These are phyloP conservation scores for Candida hungchunana DNA, from an alignment of 805 yeast species.

Conservation along the genomic window DNA sequence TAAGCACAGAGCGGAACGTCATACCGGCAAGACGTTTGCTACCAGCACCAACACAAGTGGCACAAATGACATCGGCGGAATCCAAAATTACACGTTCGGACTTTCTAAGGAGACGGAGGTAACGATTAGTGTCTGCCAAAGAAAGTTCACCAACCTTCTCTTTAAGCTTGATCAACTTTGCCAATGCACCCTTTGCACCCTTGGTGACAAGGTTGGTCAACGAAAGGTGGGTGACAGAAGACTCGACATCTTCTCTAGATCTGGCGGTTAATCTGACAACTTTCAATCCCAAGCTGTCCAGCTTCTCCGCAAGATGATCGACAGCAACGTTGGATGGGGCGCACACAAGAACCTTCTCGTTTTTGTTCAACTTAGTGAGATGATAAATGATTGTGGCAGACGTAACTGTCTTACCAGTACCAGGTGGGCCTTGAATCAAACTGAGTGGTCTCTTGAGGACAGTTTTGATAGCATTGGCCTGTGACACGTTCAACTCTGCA, in stretches of 20 bases:
- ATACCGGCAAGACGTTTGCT: conserved; percentile 54
- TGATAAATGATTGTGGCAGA: conserved; percentile 86
- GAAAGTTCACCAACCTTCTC: conserved; percentile 69
- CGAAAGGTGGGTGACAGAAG: conserved; percentile 52
- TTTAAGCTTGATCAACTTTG: conserved; percentile 52
- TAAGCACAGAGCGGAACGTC: conserved; percentile 71
- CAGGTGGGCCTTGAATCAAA: conserved; percentile 93
- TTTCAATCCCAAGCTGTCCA: conserved; percentile 64
- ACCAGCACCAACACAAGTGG: conserved; percentile 92
- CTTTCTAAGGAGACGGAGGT: conserved; percentile 36
- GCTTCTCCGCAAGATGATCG: conserved; percentile 78
- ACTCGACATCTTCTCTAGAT: conserved; percentile 76
- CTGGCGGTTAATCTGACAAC: conserved; percentile 77
- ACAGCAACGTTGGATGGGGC: conserved; percentile 97
- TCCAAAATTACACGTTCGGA: conserved; percentile 49
- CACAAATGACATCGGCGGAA: conserved; percentile 74
- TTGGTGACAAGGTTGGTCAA: conserved; percentile 49
- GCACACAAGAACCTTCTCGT: conserved; percentile 73
- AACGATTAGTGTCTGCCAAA: conserved; percentile 44
- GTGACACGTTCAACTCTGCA: conserved; percentile 71
- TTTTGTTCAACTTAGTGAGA: conserved; percentile 53
- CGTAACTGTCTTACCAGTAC: conserved; percentile 93
- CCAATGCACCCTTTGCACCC: conserved; percentile 51
- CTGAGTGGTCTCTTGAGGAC: conserved; percentile 72
- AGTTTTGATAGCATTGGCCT: conserved; percentile 66